These are phyloP conservation scores for Ustanciosporium gigantosporum DNA, from an alignment of 1,284 basidiomycete genomes.

Conservation along the genomic window DNA sequence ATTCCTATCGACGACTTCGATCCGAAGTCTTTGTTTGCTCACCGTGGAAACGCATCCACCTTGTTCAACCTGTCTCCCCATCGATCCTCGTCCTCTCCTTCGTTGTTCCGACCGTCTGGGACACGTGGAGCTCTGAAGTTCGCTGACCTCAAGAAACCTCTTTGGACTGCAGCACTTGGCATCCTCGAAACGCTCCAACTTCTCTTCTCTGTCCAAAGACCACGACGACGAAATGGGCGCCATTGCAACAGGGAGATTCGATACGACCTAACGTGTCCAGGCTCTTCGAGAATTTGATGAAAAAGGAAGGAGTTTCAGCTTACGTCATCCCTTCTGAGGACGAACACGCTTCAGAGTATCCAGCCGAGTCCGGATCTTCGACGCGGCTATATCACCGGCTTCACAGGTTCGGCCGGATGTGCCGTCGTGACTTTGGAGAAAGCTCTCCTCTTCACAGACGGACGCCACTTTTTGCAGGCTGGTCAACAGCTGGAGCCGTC, in stretches of 20 bases:
- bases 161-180: constrained; percentile 27
- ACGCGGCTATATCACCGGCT: constrained; percentile 84
- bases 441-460: constrained; percentile 81
- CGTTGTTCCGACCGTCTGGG: too few species aligned
- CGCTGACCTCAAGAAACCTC: constrained; percentile 11
- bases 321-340: constrained; percentile 62
- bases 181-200: too few species aligned
- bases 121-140: constrained; percentile 8
- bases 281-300: constrained; percentile 49
- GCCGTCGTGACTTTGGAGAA: constrained; percentile 72
- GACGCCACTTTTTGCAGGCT: constrained; percentile 90
- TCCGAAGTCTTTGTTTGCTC: too few species aligned
- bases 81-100: too few species aligned
- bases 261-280: constrained; percentile 47
- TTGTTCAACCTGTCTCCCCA: too few species aligned
- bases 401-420: constrained; percentile 84
- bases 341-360: constrained; percentile 84
- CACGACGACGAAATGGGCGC: constrained; percentile 57
- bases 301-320: constrained; percentile 37
- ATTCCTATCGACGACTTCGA: too few species aligned
- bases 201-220: too few species aligned
- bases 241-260: constrained; percentile 49
- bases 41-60: too few species aligned
- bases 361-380: constrained; percentile 69
- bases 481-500: constrained; percentile 77